phyloP scores from a whole-genome alignment of 164 flowering plant genomes.

The Nelumbo lutea region DNA sequence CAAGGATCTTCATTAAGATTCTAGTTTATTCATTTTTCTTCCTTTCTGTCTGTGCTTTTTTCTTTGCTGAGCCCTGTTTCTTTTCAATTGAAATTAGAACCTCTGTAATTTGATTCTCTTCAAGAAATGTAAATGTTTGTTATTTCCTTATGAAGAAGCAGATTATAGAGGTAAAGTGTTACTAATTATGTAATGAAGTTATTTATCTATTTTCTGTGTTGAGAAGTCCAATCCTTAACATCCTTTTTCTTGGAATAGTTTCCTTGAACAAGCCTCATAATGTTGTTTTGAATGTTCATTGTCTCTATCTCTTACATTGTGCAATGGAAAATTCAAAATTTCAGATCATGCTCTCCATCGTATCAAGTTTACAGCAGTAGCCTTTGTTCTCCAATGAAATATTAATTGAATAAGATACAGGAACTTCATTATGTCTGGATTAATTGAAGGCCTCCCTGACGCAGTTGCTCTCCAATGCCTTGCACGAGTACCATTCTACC shows the following conservation, averaged over 20 bases:
- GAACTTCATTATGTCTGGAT: slow-evolving; percentile 52
- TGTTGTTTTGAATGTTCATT: not conserved
- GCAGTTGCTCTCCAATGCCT: slow-evolving; percentile 87
- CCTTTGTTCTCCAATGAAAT: not conserved
- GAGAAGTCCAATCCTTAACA: not conserved
- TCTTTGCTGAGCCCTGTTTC: too few species aligned
- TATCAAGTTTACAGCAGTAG: not conserved
- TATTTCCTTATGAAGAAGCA: too few species aligned
- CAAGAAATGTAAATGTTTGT: too few species aligned
- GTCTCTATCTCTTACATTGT: not conserved
- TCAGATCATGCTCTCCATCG: slow-evolving; percentile 3
- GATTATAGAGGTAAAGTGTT: too few species aligned
- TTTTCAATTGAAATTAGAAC: too few species aligned
- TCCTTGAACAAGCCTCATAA: not conserved
- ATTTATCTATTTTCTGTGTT: too few species aligned
- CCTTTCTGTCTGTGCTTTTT: too few species aligned
- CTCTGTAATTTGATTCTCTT: too few species aligned
- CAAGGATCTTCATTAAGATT: too few species aligned
- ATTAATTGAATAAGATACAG: slow-evolving; percentile 13
- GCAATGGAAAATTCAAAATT: not conserved
- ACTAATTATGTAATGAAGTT: too few species aligned
- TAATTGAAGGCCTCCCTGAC: slow-evolving; percentile 97
- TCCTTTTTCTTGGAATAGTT: not conserved
- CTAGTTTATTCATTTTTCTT: not conserved
- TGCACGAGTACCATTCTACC: slow-evolving; percentile 78